Conservation (phyloP, 2,329 filamentous ascomycete genomes). For the Claviceps paspali region DNA sequence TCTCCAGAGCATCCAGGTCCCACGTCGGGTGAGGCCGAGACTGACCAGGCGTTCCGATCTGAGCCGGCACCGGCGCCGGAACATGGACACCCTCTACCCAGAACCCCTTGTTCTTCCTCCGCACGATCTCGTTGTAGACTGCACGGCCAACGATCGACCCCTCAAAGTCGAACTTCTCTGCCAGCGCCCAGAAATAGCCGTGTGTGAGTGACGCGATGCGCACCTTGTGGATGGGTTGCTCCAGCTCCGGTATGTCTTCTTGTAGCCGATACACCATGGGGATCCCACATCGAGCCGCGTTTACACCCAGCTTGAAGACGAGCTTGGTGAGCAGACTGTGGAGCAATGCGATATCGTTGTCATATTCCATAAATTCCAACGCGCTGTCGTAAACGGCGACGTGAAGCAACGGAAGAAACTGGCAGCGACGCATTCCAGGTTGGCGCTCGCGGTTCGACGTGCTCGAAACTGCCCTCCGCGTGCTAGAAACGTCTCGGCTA, state of each 20-base stretch:
- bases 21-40: slow-evolving; percentile 28
- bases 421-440: slow-evolving; percentile 36
- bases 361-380: slow-evolving; percentile 54
- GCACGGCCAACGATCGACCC: slow-evolving; percentile 51
- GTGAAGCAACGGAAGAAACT: slow-evolving; percentile 70
- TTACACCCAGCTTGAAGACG: slow-evolving; percentile 65
- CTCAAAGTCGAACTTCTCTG: slow-evolving; percentile 64
- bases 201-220: slow-evolving; percentile 73
- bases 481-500: slow-evolving; percentile 26
- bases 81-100: slow-evolving; percentile 66
- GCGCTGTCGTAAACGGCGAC: slow-evolving; percentile 82
- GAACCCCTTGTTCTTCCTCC: slow-evolving; percentile 56
- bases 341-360: slow-evolving; percentile 60
- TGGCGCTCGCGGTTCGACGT: slow-evolving; percentile 47
- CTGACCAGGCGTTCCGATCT: slow-evolving; percentile 40
- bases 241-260: slow-evolving; percentile 59
- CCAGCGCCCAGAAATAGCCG: slow-evolving; percentile 73
- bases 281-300: slow-evolving; percentile 61
- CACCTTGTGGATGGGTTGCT: slow-evolving; percentile 55
- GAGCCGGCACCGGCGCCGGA: slow-evolving; percentile 49
- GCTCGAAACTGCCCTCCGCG: slow-evolving; percentile 53
- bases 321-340: slow-evolving; percentile 64
- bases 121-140: slow-evolving; percentile 60
- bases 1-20: slow-evolving; percentile 39
- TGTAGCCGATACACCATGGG: slow-evolving; percentile 85